Evolutionary conservation across 208 protist species (phyloP).

Genomic region (Willaertia magna): DNA sequence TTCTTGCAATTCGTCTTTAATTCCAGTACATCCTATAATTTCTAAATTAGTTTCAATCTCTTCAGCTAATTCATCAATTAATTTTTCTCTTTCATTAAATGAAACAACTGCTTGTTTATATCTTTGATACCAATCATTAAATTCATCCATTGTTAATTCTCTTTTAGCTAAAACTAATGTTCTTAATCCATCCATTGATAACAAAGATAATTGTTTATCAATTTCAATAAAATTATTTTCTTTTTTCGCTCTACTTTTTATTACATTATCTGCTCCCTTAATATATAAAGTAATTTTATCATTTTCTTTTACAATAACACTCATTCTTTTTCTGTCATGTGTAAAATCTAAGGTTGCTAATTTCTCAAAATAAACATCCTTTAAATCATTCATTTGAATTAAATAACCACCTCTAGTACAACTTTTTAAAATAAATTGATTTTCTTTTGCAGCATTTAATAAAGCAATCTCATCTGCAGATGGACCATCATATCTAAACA

Average conservation of each 20-base stretch:
- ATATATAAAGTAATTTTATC: conserved; percentile 43
- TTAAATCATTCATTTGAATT: conserved; percentile 22
- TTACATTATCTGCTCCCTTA: conserved; percentile 65
- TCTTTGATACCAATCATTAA: conserved; percentile 42
- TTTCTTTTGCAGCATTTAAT: conserved; percentile 53
- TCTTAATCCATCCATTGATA: conserved; percentile 46
- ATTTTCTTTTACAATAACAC: conserved; percentile 48
- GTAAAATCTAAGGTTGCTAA: conserved; percentile 61
- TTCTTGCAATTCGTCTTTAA: conserved; percentile 89
- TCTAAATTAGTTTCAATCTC: conserved; percentile 58
- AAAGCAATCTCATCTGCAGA: conserved; percentile 11
- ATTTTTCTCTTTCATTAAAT: conserved; percentile 43
- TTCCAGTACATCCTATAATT: conserved; percentile 73
- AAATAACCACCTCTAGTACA: conserved; percentile 25
- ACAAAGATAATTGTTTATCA: conserved; percentile 39
- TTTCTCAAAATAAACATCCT: conserved; percentile 63
- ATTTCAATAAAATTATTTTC: conserved; percentile 24
- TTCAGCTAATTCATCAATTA: conserved; percentile 46
- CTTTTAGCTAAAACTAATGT: conserved; percentile 56
- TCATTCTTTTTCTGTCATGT: conserved; percentile 63
- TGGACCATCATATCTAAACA: neutral
- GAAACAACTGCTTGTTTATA: conserved; percentile 47
- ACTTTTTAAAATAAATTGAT: conserved; percentile 53
- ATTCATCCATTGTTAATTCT: conserved; percentile 41
- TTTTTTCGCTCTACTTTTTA: conserved; percentile 38